A percentile compares a stretch with the other conserved stretches of the same genome.
phyloP scores from a whole-genome alignment of 2,329 filamentous ascomycete genomes.

The Aaosphaeria pasadenensis region DNA sequence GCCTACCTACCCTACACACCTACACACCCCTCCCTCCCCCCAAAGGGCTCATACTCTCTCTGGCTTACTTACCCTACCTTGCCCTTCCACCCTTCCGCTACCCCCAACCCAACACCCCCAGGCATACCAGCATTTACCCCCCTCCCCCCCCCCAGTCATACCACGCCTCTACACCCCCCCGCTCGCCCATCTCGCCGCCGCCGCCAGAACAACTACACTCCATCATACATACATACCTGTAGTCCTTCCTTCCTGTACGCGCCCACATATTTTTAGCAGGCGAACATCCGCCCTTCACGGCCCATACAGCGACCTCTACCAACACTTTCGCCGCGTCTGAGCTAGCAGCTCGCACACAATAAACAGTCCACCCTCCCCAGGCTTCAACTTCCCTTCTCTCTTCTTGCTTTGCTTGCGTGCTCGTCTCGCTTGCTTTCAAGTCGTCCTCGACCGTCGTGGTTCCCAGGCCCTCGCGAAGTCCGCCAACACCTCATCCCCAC shows the following conservation, averaged over 20 bases:
- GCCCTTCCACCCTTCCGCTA: too few species aligned
- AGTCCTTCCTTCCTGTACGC: constrained; percentile 9
- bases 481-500: constrained; percentile 7
- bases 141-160: background rate
- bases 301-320: background rate
- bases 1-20: too few species aligned
- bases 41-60: background rate
- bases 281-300: constrained; percentile 1
- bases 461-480: constrained; percentile 3
- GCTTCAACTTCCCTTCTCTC: constrained; percentile 14
- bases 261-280: constrained; percentile 29
- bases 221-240: background rate
- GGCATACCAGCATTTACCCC: background rate
- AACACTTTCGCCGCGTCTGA: constrained; percentile 16
- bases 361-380: constrained; percentile 26
- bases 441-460: constrained; percentile 6
- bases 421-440: constrained; percentile 21
- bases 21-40: background rate
- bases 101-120: background rate
- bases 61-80: too few species aligned
- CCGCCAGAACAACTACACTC: background rate
- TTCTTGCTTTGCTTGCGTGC: constrained; percentile 2
- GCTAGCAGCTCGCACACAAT: constrained; percentile 31
- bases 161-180: background rate
- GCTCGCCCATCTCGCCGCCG: constrained; percentile 1